These are phyloP conservation scores for Heterobasidion parviporum DNA, from an alignment of 1,284 basidiomycete species.

Conservation along the genomic window DNA sequence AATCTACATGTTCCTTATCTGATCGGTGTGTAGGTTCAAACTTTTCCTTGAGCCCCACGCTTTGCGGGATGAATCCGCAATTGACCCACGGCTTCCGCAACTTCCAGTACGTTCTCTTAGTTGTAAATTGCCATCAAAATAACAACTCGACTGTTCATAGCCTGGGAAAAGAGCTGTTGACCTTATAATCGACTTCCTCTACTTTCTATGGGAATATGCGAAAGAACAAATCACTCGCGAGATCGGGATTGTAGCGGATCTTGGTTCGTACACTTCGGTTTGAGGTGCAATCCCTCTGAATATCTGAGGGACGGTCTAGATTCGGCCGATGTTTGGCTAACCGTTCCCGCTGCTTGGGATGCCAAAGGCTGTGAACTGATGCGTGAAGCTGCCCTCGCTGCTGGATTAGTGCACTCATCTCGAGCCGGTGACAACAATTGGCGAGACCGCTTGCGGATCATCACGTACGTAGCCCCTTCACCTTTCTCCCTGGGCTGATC, in stretches of 20 bases:
- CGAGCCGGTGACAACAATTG: conserved; percentile 65
- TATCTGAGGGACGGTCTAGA: conserved; percentile 32
- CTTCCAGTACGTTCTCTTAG: conserved; percentile 47
- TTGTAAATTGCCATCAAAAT: background rate
- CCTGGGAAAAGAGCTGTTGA: conserved; percentile 66
- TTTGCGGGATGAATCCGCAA: conserved; percentile 54
- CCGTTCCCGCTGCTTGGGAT: conserved; percentile 83
- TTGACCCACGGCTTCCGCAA: conserved; percentile 71
- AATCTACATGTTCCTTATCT: conserved; percentile 7
- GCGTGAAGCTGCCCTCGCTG: conserved; percentile 71
- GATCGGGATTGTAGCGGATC: conserved; percentile 73
- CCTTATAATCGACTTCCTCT: conserved; percentile 72
- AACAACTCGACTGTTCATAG: conserved; percentile 24
- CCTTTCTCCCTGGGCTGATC: conserved; percentile 1
- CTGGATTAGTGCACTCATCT: conserved; percentile 66
- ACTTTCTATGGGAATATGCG: conserved; percentile 76
- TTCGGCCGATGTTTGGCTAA: conserved; percentile 71
- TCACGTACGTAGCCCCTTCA: conserved; percentile 39
- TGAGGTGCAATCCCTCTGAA: background rate
- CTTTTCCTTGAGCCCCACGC: conserved; percentile 72
- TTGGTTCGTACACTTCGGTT: conserved; percentile 37
- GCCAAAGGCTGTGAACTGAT: conserved; percentile 73
- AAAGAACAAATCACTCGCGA: conserved; percentile 77
- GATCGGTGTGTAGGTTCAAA: conserved; percentile 51
- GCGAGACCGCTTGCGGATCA: conserved; percentile 72